These are phyloP conservation scores for Hanseniaspora gamundiae DNA, from an alignment of 1,139 yeast genomes.

Conservation along the genomic window DNA sequence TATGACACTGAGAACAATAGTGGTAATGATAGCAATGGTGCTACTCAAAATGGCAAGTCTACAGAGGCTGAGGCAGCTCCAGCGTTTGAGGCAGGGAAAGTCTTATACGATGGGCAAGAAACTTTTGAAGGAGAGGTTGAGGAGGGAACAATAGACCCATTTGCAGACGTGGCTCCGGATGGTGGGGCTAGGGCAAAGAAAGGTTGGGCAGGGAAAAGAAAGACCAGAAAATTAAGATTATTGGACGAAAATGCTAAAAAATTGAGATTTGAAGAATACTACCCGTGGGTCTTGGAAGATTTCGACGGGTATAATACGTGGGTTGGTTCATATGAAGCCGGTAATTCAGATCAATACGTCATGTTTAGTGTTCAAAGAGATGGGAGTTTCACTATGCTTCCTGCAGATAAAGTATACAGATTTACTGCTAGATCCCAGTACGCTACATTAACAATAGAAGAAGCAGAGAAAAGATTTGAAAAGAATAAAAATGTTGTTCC, in stretches of 20 bases:
- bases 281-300: conserved; percentile 97
- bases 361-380: conserved; percentile 74
- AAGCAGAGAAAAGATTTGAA: conserved; percentile 93
- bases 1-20: conserved; percentile 3
- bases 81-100: conserved; percentile 27
- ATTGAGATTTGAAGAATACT: conserved; percentile 85
- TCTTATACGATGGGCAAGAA: conserved; percentile 26
- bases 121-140: conserved; percentile 17
- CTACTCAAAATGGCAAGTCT: conserved; percentile 3
- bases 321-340: conserved; percentile 95
- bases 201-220: conserved; percentile 46
- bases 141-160: conserved; percentile 22
- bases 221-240: conserved; percentile 72
- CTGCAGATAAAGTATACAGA: conserved; percentile 85
- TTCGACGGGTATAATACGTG: conserved; percentile 88
- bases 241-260: conserved; percentile 74
- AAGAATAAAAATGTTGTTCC: conserved; percentile 63
- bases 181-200: conserved; percentile 74
- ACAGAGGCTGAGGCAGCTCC: conserved; percentile 26
- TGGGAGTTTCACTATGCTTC: conserved; percentile 80
- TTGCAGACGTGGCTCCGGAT: conserved; percentile 76
- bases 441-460: conserved; percentile 88
- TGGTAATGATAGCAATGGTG: background rate
- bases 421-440: conserved; percentile 90
- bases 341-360: conserved; percentile 77